Evolutionary conservation across 2,329 filamentous ascomycete species (phyloP), one percentile per base, ranked within the genome.

Genomic region (Lithohypha guttulata): DNA sequence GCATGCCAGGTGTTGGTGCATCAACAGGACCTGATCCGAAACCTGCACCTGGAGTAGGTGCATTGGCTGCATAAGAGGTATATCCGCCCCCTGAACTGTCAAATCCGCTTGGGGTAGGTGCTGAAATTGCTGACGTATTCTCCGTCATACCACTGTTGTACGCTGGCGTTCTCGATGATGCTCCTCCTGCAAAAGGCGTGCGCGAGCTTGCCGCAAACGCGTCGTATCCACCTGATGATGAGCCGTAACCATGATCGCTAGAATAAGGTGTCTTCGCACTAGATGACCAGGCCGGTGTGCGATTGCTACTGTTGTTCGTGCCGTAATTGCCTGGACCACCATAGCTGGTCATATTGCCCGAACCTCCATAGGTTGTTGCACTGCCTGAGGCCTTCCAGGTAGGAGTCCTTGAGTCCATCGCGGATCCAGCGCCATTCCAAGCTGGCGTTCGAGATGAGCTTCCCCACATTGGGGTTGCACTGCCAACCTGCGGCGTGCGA

Each of bases 291-390:
- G 80, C 81, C 23, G 26, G 35, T 14, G 11, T 28, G 6, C 81
- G 81, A 1, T 81, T 86, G 38, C 82, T 75, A 33, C 72, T 71
- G 20, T 79, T 77, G 2, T 33, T 27, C 3, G 42, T 34, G 21
- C 34, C 36, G 23, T 48, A 38, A 28, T 55, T 59, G 58, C 59
- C 59, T 28, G 60, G 58, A 14, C 69, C 69, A n/a, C 85, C 85
- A 52, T 93, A 93, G 2, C 84, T 76, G 11, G 84, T 87, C 31
- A 79, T 77, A 56, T 65, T 80, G 44, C 81, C 81, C n/a, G 35
- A 64, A 36, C 46, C 50, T 15, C 64, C 79, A 51, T 84, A 83
- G 1, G 65, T 60, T 23, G 67, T 70, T 39, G 66, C 61, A 10
- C 65, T 70, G 42, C 71, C 69, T 34, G 70, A 67, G 14, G 75